Percentiles rank a stretch among this genome's conserved stretches.
Evolutionary conservation across 2,329 filamentous ascomycete genomes (phyloP).

Genomic region (Diaporthe sp.): DNA sequence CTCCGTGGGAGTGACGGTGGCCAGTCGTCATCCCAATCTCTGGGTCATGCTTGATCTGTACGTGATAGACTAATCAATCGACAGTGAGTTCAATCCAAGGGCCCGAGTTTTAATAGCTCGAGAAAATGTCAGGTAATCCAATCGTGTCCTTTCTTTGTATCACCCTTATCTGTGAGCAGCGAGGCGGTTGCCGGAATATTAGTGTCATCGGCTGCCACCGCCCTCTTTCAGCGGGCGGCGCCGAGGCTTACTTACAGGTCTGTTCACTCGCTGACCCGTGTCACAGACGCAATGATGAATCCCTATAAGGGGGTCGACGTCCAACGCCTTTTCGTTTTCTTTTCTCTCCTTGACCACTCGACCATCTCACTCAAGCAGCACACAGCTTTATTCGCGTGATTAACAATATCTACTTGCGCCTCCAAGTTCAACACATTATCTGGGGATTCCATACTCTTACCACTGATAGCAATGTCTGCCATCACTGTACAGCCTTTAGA

Average conservation of each 20-base stretch:
- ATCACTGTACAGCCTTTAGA: slow-evolving; percentile 55
- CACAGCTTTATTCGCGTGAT: neutral
- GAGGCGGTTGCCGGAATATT: slow-evolving; percentile 24
- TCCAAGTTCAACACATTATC: neutral
- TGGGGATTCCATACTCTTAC: neutral
- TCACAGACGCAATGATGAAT: neutral
- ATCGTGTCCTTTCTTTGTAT: slow-evolving; percentile 9
- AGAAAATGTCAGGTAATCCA: neutral
- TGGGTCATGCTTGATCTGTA: neutral
- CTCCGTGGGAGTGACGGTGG: neutral
- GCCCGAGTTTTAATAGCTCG: neutral
- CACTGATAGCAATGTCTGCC: slow-evolving; percentile 37
- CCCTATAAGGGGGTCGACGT: neutral
- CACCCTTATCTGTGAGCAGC: slow-evolving; percentile 24
- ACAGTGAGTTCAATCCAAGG: neutral
- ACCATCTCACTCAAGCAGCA: neutral
- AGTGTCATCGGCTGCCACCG: slow-evolving; percentile 31
- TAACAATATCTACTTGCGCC: neutral
- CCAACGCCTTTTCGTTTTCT: neutral
- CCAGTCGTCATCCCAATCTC: neutral
- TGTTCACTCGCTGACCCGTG: neutral
- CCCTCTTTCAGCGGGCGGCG: neutral
- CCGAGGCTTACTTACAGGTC: neutral
- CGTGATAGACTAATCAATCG: neutral
- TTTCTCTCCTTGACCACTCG: neutral